Evolutionary conservation across 768 basidiomycete genomes (phyloP).

Genomic region (Leccinum broughii): DNA sequence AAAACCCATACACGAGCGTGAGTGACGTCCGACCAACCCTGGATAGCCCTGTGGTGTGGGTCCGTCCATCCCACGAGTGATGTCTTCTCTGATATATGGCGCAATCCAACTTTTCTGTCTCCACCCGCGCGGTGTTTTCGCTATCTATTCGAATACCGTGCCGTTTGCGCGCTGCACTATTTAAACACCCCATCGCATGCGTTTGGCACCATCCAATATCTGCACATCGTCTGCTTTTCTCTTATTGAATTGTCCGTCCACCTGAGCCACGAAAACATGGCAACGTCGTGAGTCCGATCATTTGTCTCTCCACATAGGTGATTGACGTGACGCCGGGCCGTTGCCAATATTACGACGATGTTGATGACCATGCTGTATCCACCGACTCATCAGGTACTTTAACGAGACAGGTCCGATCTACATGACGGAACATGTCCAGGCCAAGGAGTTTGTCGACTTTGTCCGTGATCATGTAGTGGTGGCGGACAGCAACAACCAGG

Average conservation of each 20-base stretch:
- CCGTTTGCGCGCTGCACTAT: not conserved
- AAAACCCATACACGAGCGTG: not conserved
- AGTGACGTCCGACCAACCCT: slow-evolving; percentile 1
- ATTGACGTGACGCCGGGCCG: not conserved
- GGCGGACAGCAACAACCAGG: not conserved
- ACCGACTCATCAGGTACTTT: slow-evolving; percentile 6
- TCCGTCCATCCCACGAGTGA: not conserved
- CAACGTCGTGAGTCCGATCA: not conserved
- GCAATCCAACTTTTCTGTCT: not conserved
- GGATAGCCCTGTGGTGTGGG: not conserved
- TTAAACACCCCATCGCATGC: not conserved
- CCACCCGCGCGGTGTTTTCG: not conserved
- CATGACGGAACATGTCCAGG: slow-evolving; percentile 1
- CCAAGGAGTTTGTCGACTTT: slow-evolving; percentile 8
- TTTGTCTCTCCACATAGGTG: not conserved
- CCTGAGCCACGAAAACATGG: not conserved
- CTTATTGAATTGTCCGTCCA: not conserved
- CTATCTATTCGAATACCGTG: not conserved
- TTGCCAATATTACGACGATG: not conserved
- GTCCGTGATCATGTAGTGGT: slow-evolving; percentile 5
- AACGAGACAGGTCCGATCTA: slow-evolving; percentile 13
- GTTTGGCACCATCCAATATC: not conserved
- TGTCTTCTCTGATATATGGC: not conserved
- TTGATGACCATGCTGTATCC: not conserved
- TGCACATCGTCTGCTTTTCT: not conserved